Conservation (phyloP, 2,329 filamentous ascomycete genomes). For the Parascedosporium putredinis region DNA sequence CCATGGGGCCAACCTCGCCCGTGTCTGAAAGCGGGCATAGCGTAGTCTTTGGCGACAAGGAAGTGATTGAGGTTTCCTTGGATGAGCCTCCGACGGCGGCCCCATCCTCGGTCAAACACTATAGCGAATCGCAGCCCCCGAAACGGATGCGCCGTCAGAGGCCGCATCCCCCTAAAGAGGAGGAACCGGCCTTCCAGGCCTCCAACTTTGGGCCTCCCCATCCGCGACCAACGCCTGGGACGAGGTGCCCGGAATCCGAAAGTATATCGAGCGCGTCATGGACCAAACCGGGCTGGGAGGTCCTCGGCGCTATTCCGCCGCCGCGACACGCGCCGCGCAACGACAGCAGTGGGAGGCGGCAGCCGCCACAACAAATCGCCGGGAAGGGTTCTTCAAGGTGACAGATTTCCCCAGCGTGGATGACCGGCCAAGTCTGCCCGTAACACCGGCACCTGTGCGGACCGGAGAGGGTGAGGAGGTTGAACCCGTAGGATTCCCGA, state of each 20-base stretch:
- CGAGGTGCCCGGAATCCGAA: constrained; percentile 74
- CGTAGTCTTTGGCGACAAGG: constrained; percentile 1
- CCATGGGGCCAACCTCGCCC: constrained; percentile 4
- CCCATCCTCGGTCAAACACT: constrained; percentile 19
- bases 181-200: constrained; percentile 61
- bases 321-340: not conserved
- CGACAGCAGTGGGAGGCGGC: not conserved
- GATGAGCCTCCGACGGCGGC: constrained; percentile 4
- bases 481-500: not conserved
- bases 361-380: constrained; percentile 14
- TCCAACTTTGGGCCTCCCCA: constrained; percentile 17
- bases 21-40: not conserved
- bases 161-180: constrained; percentile 27
- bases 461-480: not conserved
- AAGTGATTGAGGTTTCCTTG: not conserved
- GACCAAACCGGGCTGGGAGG: constrained; percentile 35
- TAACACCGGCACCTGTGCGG: constrained; percentile 60
- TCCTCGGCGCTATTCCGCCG: constrained; percentile 14
- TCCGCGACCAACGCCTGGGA: constrained; percentile 73
- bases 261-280: constrained; percentile 71
- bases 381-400: constrained; percentile 45
- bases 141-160: constrained; percentile 34
- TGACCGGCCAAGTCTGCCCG: constrained; percentile 79
- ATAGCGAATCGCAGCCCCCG: constrained; percentile 26
- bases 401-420: constrained; percentile 79